Conservation (phyloP, 2,329 filamentous ascomycete genomes). For the Exserohilum rostratum region DNA sequence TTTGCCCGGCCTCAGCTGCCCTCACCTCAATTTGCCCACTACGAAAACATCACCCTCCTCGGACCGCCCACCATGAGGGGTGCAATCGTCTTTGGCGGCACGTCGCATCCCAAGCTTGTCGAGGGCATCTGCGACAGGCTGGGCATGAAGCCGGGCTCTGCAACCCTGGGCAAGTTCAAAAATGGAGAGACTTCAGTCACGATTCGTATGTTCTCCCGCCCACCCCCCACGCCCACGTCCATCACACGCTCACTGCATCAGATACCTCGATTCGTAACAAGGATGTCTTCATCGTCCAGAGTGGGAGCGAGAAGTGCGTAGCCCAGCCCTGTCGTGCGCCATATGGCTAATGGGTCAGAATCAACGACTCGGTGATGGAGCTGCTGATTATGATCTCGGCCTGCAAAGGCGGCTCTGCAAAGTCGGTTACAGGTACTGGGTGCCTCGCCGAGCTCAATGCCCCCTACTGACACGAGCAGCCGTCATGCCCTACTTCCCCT, state of each 20-base stretch:
- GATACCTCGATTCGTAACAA: constrained; percentile 84
- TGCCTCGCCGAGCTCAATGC: constrained; percentile 7
- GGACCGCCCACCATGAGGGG: constrained; percentile 63
- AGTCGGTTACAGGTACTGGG: constrained; percentile 86
- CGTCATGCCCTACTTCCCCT: constrained; percentile 95
- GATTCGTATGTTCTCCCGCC: constrained; percentile 56
- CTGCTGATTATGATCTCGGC: constrained; percentile 98
- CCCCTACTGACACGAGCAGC: constrained; percentile 57
- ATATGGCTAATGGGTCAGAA: constrained; percentile 54
- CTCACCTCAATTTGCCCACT: constrained; percentile 29
- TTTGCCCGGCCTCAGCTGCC: constrained; percentile 28
- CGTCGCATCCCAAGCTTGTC: constrained; percentile 67
- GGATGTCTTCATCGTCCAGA: constrained; percentile 98
- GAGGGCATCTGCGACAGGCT: constrained; percentile 71
- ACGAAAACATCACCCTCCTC: constrained; percentile 38
- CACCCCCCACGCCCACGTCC: neutral
- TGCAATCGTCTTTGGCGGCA: constrained; percentile 71
- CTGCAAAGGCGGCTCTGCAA: constrained; percentile 96
- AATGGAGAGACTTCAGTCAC: constrained; percentile 74
- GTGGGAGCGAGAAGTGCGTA: constrained; percentile 77
- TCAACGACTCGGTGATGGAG: constrained; percentile 99
- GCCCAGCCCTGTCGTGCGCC: constrained; percentile 8
- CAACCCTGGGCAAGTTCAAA: constrained; percentile 69
- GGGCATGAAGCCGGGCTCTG: constrained; percentile 64
- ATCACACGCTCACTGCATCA: constrained; percentile 34